These are phyloP conservation scores for Botrytis fragariae DNA, from an alignment of 2,329 filamentous ascomycete genomes.

Conservation along the genomic window DNA sequence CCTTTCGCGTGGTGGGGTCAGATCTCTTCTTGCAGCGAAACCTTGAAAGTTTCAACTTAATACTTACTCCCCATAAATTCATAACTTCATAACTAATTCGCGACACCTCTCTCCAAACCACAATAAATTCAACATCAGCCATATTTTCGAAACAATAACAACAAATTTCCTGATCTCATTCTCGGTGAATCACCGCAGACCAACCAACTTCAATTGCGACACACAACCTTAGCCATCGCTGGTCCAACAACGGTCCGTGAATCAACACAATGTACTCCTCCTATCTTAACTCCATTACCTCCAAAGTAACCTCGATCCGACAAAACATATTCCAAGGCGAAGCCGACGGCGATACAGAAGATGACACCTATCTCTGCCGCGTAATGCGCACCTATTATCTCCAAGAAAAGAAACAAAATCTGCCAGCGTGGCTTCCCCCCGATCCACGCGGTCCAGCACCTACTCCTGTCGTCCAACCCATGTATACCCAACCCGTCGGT, in stretches of 20 bases:
- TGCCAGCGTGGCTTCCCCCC: slow-evolving; percentile 84
- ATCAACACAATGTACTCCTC: slow-evolving; percentile 72
- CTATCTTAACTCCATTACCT: slow-evolving; percentile 62
- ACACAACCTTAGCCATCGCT: not conserved
- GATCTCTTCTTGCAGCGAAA: slow-evolving; percentile 21
- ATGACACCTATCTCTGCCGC: slow-evolving; percentile 92
- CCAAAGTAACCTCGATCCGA: slow-evolving; percentile 59
- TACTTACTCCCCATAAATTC: slow-evolving; percentile 1
- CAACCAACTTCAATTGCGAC: slow-evolving; percentile 11
- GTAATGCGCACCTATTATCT: slow-evolving; percentile 90
- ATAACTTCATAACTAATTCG: slow-evolving; percentile 1
- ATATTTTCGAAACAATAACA: slow-evolving; percentile 1
- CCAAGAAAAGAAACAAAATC: slow-evolving; percentile 72
- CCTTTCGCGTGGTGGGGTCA: slow-evolving; percentile 8
- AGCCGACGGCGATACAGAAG: slow-evolving; percentile 70
- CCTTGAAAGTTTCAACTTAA: slow-evolving; percentile 16
- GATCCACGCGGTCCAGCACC: slow-evolving; percentile 70
- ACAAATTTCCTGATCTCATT: not conserved
- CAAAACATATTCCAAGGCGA: slow-evolving; percentile 69
- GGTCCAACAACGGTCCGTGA: not conserved
- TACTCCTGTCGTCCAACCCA: slow-evolving; percentile 44
- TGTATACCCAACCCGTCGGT: slow-evolving; percentile 51
- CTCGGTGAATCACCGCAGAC: not conserved
- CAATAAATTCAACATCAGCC: not conserved
- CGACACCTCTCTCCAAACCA: not conserved